Base-by-base conservation (phyloP, 169 alveolate species). In the Eimeria acervulina region DNA sequence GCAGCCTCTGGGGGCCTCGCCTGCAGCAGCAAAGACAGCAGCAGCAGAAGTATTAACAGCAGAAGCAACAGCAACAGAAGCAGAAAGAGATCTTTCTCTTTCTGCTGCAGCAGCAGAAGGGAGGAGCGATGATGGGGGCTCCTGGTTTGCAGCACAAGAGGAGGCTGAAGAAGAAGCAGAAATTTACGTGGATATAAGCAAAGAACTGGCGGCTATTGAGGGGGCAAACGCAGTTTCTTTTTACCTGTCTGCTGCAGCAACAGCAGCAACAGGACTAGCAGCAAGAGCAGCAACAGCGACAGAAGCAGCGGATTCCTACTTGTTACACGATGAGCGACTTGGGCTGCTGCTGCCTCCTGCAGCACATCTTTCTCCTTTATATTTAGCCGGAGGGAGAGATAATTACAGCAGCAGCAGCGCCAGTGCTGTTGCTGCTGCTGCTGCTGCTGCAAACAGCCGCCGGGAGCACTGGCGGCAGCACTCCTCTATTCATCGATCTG, bases 141-240 rank as follows among this genome's bases (percentile, higher is more conserved):
- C 59, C 7, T 76, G 17, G 42, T n/a, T 68, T 33, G 80, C 80
- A 28, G 80, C 80, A 8, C 61, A 76, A 33, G 87, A 38, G 33
- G 87, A 33, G 38, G 90, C 12, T 3, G 90, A 81, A 8, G 70
- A 21, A 15, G 90, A 81, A 26, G 70, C 61, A 5, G 90, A 81
- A 3, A 42, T 81, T 4, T 81, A 44, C 40, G 90, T 47, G 0
- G 90, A 81, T 28, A 7, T 81, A 12, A 81, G 90, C 70, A 31
- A 40, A 33, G 90, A 81, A 42, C 90, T 81, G 17, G 90, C 90
- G 3, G 72, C 47, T 6, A 81, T 81, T 10, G 90, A 81, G 8
- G 90, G 90, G 10, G 42, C 70, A 26, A 42, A 81, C 4, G 26
- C 90, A 26, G 38, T 21, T 81, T 81, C 90, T 36, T 31, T 26